phyloP scores from a whole-genome alignment of 2,329 filamentous ascomycete species.

The Colletotrichum siamense region DNA sequence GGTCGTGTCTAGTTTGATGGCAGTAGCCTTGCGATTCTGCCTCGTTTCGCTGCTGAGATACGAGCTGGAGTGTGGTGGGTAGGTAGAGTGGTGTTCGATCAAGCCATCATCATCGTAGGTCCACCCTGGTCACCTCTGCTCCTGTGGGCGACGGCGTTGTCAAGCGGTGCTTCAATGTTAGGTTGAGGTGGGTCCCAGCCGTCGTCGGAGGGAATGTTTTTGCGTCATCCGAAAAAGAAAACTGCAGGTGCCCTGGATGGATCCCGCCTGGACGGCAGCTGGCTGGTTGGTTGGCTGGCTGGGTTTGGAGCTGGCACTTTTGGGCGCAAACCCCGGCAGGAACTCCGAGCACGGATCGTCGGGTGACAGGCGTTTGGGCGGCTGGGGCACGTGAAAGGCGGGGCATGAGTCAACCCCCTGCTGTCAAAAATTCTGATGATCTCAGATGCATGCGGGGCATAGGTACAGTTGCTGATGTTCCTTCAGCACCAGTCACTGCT shows the following conservation, averaged over 20 bases:
- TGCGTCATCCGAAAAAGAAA: not conserved
- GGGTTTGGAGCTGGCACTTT: not conserved
- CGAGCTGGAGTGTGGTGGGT: not conserved
- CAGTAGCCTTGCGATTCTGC: not conserved
- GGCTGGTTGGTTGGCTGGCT: not conserved
- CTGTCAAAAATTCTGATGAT: slow-evolving; percentile 22
- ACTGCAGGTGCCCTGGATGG: not conserved
- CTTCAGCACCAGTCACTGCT: not conserved
- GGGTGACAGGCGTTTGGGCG: not conserved
- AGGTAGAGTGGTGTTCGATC: not conserved
- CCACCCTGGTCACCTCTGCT: not conserved
- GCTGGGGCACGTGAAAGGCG: slow-evolving; percentile 20
- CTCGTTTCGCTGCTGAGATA: not conserved
- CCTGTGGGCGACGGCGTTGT: not conserved
- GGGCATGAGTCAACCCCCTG: slow-evolving; percentile 19
- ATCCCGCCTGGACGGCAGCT: not conserved
- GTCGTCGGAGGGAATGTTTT: not conserved
- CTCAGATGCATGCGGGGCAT: slow-evolving; percentile 22
- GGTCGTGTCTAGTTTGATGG: not conserved
- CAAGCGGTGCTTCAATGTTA: not conserved
- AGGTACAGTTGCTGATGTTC: not conserved
- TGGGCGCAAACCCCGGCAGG: not conserved
- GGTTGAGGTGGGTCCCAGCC: not conserved
- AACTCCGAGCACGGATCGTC: not conserved
- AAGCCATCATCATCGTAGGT: slow-evolving; percentile 18